Percentiles rank a stretch among this genome's conserved stretches.
Evolutionary conservation across 768 basidiomycete genomes (phyloP).

Genomic region (Suillus placidus): DNA sequence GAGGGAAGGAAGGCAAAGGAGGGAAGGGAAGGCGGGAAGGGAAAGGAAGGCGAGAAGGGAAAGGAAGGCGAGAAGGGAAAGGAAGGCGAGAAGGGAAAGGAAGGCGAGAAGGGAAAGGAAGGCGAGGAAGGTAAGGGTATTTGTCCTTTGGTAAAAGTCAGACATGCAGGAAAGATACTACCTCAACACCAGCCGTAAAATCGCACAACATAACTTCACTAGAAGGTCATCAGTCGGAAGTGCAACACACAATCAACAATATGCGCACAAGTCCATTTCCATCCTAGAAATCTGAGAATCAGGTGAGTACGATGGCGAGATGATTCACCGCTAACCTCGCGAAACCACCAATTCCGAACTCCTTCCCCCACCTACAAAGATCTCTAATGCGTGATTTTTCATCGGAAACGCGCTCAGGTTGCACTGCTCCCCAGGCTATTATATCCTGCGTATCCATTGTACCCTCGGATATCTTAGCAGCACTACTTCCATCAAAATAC

Average conservation of each 20-base stretch:
- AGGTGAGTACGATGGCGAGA: no score
- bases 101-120: neutral
- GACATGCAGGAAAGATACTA: constrained; percentile 43
- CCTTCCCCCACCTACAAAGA: constrained; percentile 38
- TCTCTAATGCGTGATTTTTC: constrained; percentile 32
- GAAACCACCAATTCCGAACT: constrained; percentile 36
- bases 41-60: neutral
- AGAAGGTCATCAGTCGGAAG: neutral
- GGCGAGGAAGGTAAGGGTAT: neutral
- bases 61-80: neutral
- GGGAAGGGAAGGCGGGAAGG: no score
- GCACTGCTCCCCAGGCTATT: constrained; percentile 31
- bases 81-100: neutral
- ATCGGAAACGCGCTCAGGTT: constrained; percentile 17
- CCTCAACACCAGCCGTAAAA: constrained; percentile 42
- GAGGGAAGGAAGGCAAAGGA: no score
- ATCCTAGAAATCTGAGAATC: constrained; percentile 33
- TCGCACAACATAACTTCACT: constrained; percentile 55
- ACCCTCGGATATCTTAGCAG: constrained; percentile 34
- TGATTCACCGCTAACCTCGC: constrained; percentile 24
- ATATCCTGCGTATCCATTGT: constrained; percentile 41
- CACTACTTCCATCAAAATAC: constrained; percentile 37
- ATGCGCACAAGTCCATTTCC: constrained; percentile 52
- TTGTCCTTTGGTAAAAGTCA: neutral
- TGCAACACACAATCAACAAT: neutral